Evolutionary conservation across 2,329 filamentous ascomycete genomes (phyloP).

Genomic region (Ophiostoma ips): DNA sequence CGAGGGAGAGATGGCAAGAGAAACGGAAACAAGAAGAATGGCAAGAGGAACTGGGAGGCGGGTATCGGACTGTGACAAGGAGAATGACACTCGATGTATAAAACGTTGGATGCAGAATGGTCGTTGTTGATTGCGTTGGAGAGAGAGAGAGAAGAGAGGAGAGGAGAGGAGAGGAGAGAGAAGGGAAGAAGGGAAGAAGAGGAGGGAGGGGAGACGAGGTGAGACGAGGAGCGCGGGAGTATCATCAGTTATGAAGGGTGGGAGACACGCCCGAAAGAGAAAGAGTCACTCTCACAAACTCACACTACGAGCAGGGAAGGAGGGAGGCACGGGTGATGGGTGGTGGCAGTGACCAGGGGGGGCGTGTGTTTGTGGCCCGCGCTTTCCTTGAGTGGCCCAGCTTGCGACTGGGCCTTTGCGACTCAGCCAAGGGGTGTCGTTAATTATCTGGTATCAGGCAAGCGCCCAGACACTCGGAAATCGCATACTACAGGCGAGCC

Average conservation of each 20-base stretch:
- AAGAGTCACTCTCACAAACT: background rate
- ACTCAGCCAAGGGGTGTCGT: background rate
- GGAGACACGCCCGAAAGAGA: background rate
- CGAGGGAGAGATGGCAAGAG: background rate
- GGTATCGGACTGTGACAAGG: constrained; percentile 47
- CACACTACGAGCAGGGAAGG: background rate
- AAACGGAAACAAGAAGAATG: constrained; percentile 10
- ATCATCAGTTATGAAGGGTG: constrained; percentile 17
- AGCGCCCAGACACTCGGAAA: no score
- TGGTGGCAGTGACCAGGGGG: background rate
- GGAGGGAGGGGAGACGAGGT: constrained; percentile 19
- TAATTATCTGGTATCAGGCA: background rate
- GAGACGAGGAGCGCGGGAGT: constrained; percentile 15
- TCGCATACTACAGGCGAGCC: no score
- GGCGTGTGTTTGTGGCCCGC: background rate
- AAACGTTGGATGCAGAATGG: constrained; percentile 27
- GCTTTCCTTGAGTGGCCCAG: background rate
- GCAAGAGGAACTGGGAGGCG: constrained; percentile 34
- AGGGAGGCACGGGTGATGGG: background rate
- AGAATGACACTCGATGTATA: constrained; percentile 37
- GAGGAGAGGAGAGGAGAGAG: constrained; percentile 21
- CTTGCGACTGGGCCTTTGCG: background rate
- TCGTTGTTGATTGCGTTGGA: constrained; percentile 35
- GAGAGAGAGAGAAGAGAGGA: constrained; percentile 19
- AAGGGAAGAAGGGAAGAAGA: no score